Evolutionary conservation across 2,329 filamentous ascomycete species (phyloP), one percentile per base, ranked within the genome.

Genomic region (Scedosporium boydii): DNA sequence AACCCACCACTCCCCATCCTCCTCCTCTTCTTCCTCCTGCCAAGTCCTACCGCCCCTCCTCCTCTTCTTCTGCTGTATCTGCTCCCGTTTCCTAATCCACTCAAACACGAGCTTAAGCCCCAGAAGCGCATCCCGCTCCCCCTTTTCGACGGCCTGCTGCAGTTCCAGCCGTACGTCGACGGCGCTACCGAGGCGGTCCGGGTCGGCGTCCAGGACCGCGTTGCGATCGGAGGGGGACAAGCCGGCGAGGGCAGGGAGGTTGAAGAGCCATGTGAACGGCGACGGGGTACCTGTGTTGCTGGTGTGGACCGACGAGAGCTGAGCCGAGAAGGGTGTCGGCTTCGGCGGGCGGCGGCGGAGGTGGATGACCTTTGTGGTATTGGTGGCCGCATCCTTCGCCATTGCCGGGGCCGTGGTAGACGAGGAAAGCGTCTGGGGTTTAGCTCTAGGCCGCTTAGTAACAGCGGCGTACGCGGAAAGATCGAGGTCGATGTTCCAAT

Each of bases 401-500:
- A 10, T 26, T 14, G 91, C 16, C 18, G 57, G 18, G 12, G 44
- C 29, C 27, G n/a, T n/a, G n/a, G 23, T 23, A 23, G 51, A 23
- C 51, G 51, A 55, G 12, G 51, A 55, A 27, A 55, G 51, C 1
- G 51, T 55, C 23, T 26, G 51, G 21, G 51, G 51, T 16, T 55
- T 55, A 2, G 23, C 21, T 18, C 6, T 18, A 5, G 51, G 21
- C 3, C 51, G 21, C 21, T 80, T 74, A 4, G 83, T 77, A 58
- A 95, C 83, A 0, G 78, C 73, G 0, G 86, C 78, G 63, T 89
- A 85, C 59, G 80, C 77, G 3, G 77, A 77, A 66, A 97, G 91
- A 70, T 95, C 87, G 3, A 96, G 79, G 5, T 86, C 85, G 2
- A 96, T 81, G 51, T 90, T 87, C 93, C 93, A 97, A 76, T 91